These are phyloP conservation scores for Orbilia oligospora DNA, from an alignment of 2,329 filamentous ascomycete species.

Conservation along the genomic window DNA sequence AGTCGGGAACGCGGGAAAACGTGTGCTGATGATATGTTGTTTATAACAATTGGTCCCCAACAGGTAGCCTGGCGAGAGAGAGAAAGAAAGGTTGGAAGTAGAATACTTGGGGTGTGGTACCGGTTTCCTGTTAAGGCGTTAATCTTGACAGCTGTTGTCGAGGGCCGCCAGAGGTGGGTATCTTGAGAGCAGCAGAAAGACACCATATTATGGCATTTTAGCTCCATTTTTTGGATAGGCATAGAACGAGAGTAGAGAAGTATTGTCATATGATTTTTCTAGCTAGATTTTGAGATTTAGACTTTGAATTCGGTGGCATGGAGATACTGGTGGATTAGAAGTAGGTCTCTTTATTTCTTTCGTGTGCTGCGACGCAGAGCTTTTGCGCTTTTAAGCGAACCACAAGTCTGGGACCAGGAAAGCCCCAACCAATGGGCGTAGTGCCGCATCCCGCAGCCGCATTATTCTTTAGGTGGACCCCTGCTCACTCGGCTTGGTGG, in stretches of 20 bases:
- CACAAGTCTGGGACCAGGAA: constrained; percentile 31
- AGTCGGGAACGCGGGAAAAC: not conserved
- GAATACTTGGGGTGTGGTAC: constrained; percentile 27
- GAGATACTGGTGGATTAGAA: not conserved
- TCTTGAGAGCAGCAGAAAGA: constrained; percentile 41
- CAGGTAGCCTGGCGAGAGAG: constrained; percentile 22
- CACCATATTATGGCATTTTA: not conserved
- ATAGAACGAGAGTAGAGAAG: not conserved
- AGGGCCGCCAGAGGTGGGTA: constrained; percentile 37
- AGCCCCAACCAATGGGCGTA: constrained; percentile 25
- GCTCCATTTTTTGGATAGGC: constrained; percentile 13
- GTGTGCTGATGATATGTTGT: constrained; percentile 5
- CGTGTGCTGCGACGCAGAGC: constrained; percentile 24
- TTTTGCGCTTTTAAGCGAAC: constrained; percentile 58
- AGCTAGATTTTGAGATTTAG: not conserved
- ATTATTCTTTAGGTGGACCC: constrained; percentile 28
- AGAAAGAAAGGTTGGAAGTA: constrained; percentile 21
- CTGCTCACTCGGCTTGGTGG: constrained; percentile 14
- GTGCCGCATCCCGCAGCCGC: constrained; percentile 50
- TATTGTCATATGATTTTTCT: not conserved
- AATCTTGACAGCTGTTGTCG: constrained; percentile 41
- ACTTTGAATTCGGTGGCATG: not conserved
- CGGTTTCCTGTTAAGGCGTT: constrained; percentile 7
- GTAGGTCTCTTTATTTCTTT: constrained; percentile 24
- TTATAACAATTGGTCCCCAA: constrained; percentile 11